Conservation (phyloP, 2,329 filamentous ascomycete genomes). For the Fusarium camptoceras region DNA sequence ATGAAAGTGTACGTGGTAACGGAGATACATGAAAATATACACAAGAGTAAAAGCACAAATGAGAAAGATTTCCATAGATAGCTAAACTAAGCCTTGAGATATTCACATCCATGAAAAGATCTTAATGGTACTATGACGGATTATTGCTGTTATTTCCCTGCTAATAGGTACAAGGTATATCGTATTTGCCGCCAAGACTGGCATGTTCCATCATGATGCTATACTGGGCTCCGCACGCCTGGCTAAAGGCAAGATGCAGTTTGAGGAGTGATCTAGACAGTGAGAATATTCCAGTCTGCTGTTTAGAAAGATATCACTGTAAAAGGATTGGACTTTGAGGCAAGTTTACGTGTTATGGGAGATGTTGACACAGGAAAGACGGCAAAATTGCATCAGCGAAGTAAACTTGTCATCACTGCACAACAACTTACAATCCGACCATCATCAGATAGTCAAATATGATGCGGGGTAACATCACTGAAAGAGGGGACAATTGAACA, state of each 20-base stretch:
- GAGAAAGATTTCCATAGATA: neutral
- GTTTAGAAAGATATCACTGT: no score
- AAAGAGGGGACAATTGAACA: neutral
- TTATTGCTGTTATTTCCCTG: neutral
- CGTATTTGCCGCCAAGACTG: neutral
- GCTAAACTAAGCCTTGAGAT: neutral
- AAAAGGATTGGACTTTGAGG: neutral
- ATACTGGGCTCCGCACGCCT: neutral
- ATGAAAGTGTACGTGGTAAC: no score
- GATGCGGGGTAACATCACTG: neutral
- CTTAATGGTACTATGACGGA: neutral
- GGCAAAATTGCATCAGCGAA: neutral
- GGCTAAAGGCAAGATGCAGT: neutral
- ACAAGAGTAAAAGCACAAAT: neutral
- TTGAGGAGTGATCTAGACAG: neutral
- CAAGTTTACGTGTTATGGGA: neutral
- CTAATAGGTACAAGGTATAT: neutral
- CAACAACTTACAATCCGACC: neutral
- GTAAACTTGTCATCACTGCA: neutral
- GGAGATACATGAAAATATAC: neutral
- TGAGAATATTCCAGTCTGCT: neutral
- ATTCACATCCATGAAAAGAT: neutral
- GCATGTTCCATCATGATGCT: fast-evolving
- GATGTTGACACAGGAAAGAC: neutral
- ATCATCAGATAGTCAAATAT: neutral